Percentiles rank a stretch among this genome's conserved stretches.
Evolutionary conservation across 768 basidiomycete species (phyloP).

Genomic region (Tylopilus vinaceipallidus): DNA sequence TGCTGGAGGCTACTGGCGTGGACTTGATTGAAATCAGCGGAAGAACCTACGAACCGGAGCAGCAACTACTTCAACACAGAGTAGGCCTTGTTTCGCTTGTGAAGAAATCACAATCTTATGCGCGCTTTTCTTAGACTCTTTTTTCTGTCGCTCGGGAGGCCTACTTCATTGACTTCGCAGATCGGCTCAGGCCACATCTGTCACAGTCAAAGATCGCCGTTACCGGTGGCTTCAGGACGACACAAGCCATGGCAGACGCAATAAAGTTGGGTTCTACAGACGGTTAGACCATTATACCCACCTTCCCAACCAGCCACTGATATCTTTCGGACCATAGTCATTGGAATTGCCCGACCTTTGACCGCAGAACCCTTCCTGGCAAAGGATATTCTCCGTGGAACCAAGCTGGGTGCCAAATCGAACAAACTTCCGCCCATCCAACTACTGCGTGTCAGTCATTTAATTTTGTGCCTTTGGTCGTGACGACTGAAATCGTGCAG

Average conservation of each 20-base stretch:
- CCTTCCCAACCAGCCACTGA: background rate
- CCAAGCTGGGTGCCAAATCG: conserved; percentile 21
- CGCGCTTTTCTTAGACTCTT: conserved; percentile 5
- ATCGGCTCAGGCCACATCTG: conserved; percentile 25
- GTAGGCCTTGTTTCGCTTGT: conserved; percentile 7
- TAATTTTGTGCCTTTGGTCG: background rate
- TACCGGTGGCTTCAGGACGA: conserved; percentile 33
- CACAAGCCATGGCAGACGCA: conserved; percentile 28
- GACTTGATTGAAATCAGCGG: conserved; percentile 44
- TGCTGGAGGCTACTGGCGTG: conserved; percentile 34
- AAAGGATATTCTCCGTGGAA: conserved; percentile 28
- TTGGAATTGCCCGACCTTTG: conserved; percentile 31
- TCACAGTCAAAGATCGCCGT: conserved; percentile 25
- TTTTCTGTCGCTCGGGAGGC: conserved; percentile 22
- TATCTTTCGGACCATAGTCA: conserved; percentile 13
- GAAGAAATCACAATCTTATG: background rate
- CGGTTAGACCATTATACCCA: conserved; percentile 16
- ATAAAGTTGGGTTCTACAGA: conserved; percentile 25
- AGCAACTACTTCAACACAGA: background rate
- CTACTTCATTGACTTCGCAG: conserved; percentile 33
- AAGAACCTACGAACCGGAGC: conserved; percentile 34
- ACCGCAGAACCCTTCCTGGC: conserved; percentile 31
- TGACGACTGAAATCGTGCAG: conserved; percentile 9
- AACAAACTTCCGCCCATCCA: conserved; percentile 39
- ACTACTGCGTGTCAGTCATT: conserved; percentile 24